Conservation (phyloP, 257 asterid genomes). For the Prunella vulgaris region DNA sequence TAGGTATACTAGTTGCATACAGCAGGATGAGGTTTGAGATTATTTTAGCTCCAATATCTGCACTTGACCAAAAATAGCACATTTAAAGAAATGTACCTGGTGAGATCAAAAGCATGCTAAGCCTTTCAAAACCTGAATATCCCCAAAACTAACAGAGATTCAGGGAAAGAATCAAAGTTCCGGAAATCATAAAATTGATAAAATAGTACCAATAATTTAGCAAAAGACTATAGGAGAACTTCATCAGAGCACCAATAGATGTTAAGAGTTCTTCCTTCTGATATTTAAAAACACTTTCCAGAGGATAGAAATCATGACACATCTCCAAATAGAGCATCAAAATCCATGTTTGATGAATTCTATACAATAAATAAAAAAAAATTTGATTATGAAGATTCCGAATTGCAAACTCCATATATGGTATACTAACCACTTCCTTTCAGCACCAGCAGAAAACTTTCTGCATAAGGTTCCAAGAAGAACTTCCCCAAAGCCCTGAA, state of each 20-base stretch:
- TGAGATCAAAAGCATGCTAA: conserved; percentile 8
- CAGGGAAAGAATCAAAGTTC: neutral
- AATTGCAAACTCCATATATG: conserved; percentile 4
- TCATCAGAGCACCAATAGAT: neutral
- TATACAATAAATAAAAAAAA: neutral
- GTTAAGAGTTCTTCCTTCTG: neutral
- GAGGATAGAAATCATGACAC: neutral
- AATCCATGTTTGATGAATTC: neutral
- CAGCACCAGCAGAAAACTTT: conserved; percentile 51
- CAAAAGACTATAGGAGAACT: neutral
- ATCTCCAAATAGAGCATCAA: conserved; percentile 8
- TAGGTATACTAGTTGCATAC: conserved; percentile 56
- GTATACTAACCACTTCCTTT: conserved; percentile 54
- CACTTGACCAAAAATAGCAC: conserved; percentile 25
- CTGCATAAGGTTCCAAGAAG: conserved; percentile 48
- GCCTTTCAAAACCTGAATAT: conserved; percentile 11
- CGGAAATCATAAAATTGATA: neutral
- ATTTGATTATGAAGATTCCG: neutral
- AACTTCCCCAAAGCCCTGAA: conserved; percentile 74
- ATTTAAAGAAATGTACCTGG: conserved; percentile 2
- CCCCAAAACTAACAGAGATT: neutral
- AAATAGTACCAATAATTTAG: neutral
- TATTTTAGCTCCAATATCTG: conserved; percentile 48
- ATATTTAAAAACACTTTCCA: neutral
- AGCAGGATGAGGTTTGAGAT: conserved; percentile 58